Evolutionary conservation across 768 basidiomycete genomes (phyloP), one percentile per base, ranked within the genome.

Genomic region (Boletus bicolor): DNA sequence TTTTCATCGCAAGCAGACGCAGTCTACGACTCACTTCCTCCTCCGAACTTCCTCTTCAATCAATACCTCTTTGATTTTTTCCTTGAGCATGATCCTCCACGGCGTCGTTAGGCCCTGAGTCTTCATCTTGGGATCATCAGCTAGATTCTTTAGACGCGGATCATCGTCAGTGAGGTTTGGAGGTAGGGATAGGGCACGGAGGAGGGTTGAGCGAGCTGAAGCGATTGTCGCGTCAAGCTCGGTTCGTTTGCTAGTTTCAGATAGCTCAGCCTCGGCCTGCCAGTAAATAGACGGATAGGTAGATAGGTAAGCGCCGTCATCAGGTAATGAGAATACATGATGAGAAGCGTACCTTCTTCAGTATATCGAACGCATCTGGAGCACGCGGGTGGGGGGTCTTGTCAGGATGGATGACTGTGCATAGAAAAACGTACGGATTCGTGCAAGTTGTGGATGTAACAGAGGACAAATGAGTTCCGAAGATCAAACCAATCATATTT

Each of bases 401-500:
- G 79, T 99, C 97, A 58, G 97, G 97, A 79, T 99, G 97, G 67
- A 99, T 98, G 73, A 97, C 91, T 93, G 69, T 58, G 59, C 64
- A 63, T 72, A 57, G 68, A 53, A 72, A 58, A 76, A 80, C 77
- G 77, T 79, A 79, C 78, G 51, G 47, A 50, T 62, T 60, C 35
- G 42, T 43, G 44, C 48, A 34, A 39, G 38, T 43, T 4, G 53
- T 28, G 49, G 54, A 44, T 19, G 11, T 28, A n/a, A 35, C 28
- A 34, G 37, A 37, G 30, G 28, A 14, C 14, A 12, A 37, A 11
- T 1, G 43, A n/a, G 54, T 56, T 38, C 21, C 43, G 8, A 41
- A 14, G 44, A 54, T 49, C 37, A 41, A 53, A 49, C 32, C 21
- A 36, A 50, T 53, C 3, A 38, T 35, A 62, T 58, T 59, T 50